These are phyloP conservation scores for Talaromyces liani DNA, from an alignment of 495 filamentous ascomycete species.

Conservation along the genomic window DNA sequence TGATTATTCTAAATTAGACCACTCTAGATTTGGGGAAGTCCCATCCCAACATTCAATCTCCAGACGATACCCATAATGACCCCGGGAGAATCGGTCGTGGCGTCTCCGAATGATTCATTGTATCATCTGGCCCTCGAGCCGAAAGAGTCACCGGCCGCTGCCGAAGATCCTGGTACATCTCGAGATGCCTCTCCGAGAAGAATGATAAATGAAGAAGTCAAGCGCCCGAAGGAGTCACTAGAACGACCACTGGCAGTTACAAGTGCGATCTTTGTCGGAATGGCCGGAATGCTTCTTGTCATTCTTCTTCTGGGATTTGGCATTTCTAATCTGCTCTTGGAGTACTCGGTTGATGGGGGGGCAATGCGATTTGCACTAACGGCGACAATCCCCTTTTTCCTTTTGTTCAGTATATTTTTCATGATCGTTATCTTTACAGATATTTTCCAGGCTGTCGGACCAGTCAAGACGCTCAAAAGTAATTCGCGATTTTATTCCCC, in stretches of 20 bases:
- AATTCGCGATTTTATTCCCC: constrained; percentile 15
- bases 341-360: constrained; percentile 19
- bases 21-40: constrained; percentile 6
- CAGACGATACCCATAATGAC: constrained; percentile 11
- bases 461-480: constrained; percentile 11
- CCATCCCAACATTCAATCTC: constrained; percentile 10
- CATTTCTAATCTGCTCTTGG: constrained; percentile 17
- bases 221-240: constrained; percentile 6
- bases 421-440: constrained; percentile 16
- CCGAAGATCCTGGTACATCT: not conserved
- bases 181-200: constrained; percentile 1
- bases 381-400: constrained; percentile 23
- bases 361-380: constrained; percentile 22
- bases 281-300: constrained; percentile 14
- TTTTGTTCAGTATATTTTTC: constrained; percentile 20
- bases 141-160: not conserved
- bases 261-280: constrained; percentile 20
- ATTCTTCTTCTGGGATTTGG: constrained; percentile 8
- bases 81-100: constrained; percentile 5
- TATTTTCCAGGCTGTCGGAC: constrained; percentile 13
- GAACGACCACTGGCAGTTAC: constrained; percentile 12
- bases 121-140: constrained; percentile 4
- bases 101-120: constrained; percentile 2
- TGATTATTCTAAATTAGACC: constrained; percentile 1
- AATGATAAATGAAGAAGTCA: constrained; percentile 1